Base-by-base conservation (phyloP, 306 rosid genomes). In the Cucurbita moschata region DNA sequence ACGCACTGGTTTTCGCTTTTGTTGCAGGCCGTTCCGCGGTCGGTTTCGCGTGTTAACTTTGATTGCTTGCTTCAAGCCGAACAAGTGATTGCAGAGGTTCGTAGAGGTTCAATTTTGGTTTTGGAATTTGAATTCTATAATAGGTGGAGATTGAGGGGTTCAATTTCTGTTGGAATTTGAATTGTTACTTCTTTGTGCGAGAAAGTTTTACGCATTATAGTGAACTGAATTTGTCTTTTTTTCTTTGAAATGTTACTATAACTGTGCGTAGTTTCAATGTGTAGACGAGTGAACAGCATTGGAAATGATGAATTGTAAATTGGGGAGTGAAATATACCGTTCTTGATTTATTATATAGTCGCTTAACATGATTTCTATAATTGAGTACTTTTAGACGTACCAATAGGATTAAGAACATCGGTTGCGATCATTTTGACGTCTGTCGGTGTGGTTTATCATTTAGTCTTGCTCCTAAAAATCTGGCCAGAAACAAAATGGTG, bases 51-150 rank as follows among this genome's bases (percentile, higher is more conserved):
- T 55, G 79, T 70, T 44, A 85, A 84, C 65, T 84, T 91, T 8
- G 90, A 85, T 59, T 88, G 91, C 88, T 80, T 95, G 88, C 86
- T 95, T 49, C 96, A 89, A 72, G 82, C 71, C 1, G 99, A 95
- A 76, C 79, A 85, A 71, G 85, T 88, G 74, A 47, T 82, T 4
- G 90, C 83, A 49, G 96, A 95, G 90, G 99, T 95, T 75, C 64
- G 82, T 58, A 16, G 19, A 40, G 1, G 5, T 12, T 44, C 13
- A 11, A 7, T 78, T 35, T 23, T 78, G 55, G 77, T 47, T 42
- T 68, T 55, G 30, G 15, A 55, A 43, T 55, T 9, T 70, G 2
- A 39, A 73, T 73, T 51, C 9, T 40, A 49, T 10, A 8, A 43
- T 40, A 44, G 44, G 66, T 35, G 11, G 66, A 35, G 44, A 60